Evolutionary conservation across 106 monocot species (phyloP).

Genomic region (Xerophyta viscosa): DNA sequence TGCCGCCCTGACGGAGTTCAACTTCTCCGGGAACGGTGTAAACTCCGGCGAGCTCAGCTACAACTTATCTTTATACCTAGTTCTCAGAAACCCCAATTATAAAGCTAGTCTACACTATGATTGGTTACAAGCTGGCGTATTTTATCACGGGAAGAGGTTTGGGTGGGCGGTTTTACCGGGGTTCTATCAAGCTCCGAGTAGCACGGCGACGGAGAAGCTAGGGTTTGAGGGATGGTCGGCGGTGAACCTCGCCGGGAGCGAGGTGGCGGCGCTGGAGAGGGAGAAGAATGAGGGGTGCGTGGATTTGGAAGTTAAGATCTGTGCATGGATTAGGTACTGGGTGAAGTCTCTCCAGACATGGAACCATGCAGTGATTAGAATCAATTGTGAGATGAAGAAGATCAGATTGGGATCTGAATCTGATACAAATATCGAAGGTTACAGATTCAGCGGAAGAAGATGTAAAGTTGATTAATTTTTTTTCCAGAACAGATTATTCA

Average conservation of each 20-base stretch:
- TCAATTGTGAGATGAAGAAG: background rate
- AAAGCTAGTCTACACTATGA: constrained; percentile 1
- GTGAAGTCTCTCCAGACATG: background rate
- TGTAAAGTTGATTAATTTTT: constrained; percentile 2
- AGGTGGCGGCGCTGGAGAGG: background rate
- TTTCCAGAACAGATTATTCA: no score
- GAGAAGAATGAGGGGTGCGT: constrained; percentile 1
- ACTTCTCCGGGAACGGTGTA: background rate
- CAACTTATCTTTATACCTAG: background rate
- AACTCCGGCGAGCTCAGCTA: background rate
- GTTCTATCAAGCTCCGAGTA: background rate
- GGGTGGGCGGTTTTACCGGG: background rate
- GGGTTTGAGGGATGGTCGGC: background rate
- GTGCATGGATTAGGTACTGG: constrained; percentile 2
- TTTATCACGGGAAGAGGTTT: background rate
- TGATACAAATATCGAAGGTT: background rate
- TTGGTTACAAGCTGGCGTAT: background rate
- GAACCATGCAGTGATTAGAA: background rate
- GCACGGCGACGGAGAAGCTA: background rate
- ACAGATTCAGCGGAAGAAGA: background rate
- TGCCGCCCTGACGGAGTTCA: background rate
- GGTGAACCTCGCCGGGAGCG: no score
- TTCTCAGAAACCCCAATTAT: constrained; percentile 3
- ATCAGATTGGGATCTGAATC: background rate
- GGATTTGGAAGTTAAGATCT: background rate